These are phyloP conservation scores for Boletus sp. DNA, from an alignment of 1,284 basidiomycete genomes.

Conservation along the genomic window DNA sequence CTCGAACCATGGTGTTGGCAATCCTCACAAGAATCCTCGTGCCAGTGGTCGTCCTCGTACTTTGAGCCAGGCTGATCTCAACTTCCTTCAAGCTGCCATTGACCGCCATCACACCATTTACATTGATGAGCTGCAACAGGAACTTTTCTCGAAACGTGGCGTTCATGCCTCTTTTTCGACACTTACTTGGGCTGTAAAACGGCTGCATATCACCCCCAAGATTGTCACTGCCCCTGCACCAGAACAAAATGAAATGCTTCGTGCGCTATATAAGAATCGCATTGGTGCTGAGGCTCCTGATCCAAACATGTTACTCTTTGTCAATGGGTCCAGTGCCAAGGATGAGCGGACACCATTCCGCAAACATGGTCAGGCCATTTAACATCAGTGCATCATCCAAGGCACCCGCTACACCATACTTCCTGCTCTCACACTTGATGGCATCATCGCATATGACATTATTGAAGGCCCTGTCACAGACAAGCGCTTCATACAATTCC, in stretches of 20 bases:
- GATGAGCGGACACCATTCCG: not conserved
- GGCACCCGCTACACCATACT: not conserved
- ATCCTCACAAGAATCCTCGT: too few relatives aligned
- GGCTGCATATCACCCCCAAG: not conserved
- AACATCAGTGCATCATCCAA: not conserved
- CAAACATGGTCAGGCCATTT: too few relatives aligned
- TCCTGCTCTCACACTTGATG: not conserved
- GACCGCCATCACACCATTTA: too few relatives aligned
- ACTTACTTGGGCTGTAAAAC: too few relatives aligned
- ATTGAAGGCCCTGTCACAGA: not conserved
- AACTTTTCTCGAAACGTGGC: too few relatives aligned
- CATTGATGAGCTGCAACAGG: too few relatives aligned
- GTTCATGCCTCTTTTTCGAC: too few relatives aligned
- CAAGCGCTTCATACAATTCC: not conserved
- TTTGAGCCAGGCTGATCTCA: too few relatives aligned
- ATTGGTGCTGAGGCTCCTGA: not conserved
- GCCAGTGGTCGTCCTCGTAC: too few relatives aligned
- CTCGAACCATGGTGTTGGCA: too few relatives aligned
- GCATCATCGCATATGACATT: not conserved
- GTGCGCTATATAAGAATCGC: not conserved
- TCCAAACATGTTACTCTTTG: not conserved
- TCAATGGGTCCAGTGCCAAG: not conserved
- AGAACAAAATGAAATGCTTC: not conserved
- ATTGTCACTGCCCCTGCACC: not conserved
- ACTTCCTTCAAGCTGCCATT: too few relatives aligned